These are phyloP conservation scores for Suillus luteus DNA, from an alignment of 768 basidiomycete species.

Conservation along the genomic window DNA sequence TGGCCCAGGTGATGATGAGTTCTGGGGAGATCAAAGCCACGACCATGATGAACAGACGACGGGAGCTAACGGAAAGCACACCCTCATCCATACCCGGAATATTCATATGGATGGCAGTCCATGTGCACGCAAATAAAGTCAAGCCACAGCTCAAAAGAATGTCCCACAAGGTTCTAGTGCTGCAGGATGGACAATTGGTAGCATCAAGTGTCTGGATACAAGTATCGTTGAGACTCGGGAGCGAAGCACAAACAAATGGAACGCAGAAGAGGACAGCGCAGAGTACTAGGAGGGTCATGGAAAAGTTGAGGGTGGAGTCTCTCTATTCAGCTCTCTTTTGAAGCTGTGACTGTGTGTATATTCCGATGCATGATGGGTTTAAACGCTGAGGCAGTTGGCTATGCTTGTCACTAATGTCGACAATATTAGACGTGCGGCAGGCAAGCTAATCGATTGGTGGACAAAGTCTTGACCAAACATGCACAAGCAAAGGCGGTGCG, in stretches of 20 bases:
- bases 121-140: background rate
- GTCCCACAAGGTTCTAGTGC: background rate
- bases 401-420: no score
- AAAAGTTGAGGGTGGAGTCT: no score
- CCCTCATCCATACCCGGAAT: constrained; percentile 5
- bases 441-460: no score
- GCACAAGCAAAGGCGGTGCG: no score
- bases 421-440: no score
- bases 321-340: no score
- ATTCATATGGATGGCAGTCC: background rate
- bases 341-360: no score
- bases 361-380: no score
- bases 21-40: constrained; percentile 26
- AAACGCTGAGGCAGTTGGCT: no score
- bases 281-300: background rate
- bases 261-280: background rate
- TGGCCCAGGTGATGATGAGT: constrained; percentile 23
- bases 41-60: constrained; percentile 16
- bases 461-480: no score
- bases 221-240: background rate
- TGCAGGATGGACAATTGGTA: background rate
- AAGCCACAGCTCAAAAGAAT: background rate
- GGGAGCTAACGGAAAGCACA: background rate
- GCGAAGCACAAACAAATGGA: background rate
- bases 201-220: background rate